phyloP scores from a whole-genome alignment of 371 early-diverging fungal species.

The Furculomyces boomerangus region DNA sequence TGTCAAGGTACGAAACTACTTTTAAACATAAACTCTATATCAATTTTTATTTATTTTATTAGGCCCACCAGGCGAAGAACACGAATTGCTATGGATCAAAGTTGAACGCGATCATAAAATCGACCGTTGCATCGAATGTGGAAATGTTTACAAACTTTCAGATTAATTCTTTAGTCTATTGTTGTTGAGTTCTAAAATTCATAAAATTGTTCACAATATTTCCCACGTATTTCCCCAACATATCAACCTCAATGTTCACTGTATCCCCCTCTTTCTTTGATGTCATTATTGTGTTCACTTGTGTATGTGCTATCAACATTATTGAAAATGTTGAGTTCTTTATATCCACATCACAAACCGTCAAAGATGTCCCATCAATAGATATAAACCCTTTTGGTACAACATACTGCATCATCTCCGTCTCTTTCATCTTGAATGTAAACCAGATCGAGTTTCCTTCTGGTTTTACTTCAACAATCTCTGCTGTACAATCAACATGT shows the following conservation, averaged over 20 bases:
- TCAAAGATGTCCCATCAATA: conserved; percentile 86
- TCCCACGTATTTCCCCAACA: conserved; percentile 86
- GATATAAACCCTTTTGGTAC: conserved; percentile 89
- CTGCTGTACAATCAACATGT: conserved; percentile 78
- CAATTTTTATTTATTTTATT: background rate
- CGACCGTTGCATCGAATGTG: conserved; percentile 95
- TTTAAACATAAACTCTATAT: background rate
- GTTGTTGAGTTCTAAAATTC: background rate
- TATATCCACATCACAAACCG: conserved; percentile 77
- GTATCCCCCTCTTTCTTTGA: conserved; percentile 45
- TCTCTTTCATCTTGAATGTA: conserved; percentile 42
- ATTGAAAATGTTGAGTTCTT: conserved; percentile 55
- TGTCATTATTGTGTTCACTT: conserved; percentile 66
- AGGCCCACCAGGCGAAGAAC: conserved; percentile 78
- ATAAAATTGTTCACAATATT: conserved; percentile 18
- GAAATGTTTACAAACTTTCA: conserved; percentile 52
- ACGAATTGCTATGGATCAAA: conserved; percentile 68
- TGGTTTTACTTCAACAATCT: conserved; percentile 46
- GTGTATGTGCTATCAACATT: conserved; percentile 92
- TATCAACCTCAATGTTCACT: conserved; percentile 92
- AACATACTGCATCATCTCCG: conserved; percentile 56
- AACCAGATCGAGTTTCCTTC: conserved; percentile 79
- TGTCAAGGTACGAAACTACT: conserved; percentile 58
- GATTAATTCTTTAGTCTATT: conserved; percentile 2
- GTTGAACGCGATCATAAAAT: conserved; percentile 54